A percentile compares a stretch with the other conserved stretches of the same genome.
These are phyloP conservation scores for Aegilops bicornis DNA, from an alignment of 176 grass and related monocot genomes.

Conservation along the genomic window DNA sequence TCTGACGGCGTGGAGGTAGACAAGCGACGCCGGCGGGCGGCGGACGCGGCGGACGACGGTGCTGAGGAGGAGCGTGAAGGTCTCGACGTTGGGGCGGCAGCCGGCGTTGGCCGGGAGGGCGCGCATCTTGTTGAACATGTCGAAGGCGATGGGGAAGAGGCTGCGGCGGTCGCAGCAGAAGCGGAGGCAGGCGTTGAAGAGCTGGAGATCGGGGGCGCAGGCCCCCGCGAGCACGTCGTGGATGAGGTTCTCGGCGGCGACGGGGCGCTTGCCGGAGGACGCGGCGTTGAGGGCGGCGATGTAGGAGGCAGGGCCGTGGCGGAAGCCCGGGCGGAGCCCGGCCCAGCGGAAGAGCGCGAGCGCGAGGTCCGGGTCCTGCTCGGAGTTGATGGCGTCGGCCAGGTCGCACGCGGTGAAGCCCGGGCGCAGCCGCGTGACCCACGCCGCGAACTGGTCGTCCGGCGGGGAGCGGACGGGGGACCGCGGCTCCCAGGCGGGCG, in stretches of 20 bases:
- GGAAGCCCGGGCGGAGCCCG: conserved; percentile 68
- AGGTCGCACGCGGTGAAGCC: conserved; percentile 71
- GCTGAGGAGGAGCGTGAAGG: conserved; percentile 76
- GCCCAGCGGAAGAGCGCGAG: conserved; percentile 95
- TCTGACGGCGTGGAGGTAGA: conserved; percentile 79
- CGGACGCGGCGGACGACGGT: conserved; percentile 63
- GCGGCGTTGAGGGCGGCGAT: conserved; percentile 61
- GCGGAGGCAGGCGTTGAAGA: conserved; percentile 74
- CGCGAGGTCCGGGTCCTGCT: conserved; percentile 70
- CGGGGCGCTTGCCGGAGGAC: conserved; percentile 51
- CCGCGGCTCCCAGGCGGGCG: background rate
- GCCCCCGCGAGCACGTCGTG: conserved; percentile 82
- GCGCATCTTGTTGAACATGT: conserved; percentile 92
- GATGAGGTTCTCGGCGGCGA: conserved; percentile 60
- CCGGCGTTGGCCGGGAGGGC: conserved; percentile 14
- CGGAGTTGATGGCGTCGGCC: conserved; percentile 51
- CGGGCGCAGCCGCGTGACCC: conserved; percentile 72
- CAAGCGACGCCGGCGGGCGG: conserved; percentile 65
- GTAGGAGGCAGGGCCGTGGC: conserved; percentile 63
- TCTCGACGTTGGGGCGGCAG: conserved; percentile 68
- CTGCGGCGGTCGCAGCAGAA: conserved; percentile 80
- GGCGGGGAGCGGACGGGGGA: conserved; percentile 50
- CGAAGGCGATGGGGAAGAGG: conserved; percentile 83
- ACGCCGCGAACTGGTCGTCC: conserved; percentile 83
- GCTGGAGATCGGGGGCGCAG: conserved; percentile 54